Evolutionary conservation across 805 yeast genomes (phyloP).

Genomic region (Hanseniaspora valbyensis): DNA sequence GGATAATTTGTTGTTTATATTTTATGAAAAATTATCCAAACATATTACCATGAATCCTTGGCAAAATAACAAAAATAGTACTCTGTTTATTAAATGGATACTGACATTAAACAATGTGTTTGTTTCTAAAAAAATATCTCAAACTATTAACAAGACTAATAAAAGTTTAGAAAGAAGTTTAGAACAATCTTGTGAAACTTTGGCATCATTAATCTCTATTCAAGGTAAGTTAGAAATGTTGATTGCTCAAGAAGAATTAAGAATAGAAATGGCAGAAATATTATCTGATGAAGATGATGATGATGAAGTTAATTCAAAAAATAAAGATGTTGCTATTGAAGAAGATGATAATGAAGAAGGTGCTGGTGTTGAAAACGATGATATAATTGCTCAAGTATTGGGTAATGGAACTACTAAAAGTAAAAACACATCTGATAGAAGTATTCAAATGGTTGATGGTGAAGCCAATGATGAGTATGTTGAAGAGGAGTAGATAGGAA

Average conservation of each 20-base stretch:
- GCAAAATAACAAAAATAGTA: constrained; percentile 23
- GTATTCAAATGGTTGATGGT: constrained; percentile 11
- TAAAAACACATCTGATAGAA: not conserved
- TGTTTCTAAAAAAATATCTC: constrained; percentile 15
- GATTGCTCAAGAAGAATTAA: constrained; percentile 60
- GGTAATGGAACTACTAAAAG: not conserved
- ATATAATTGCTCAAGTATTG: constrained; percentile 26
- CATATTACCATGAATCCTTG: constrained; percentile 33
- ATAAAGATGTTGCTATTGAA: constrained; percentile 24
- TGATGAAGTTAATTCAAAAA: constrained; percentile 24
- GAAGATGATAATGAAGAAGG: constrained; percentile 33
- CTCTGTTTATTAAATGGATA: constrained; percentile 72
- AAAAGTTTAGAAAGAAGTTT: constrained; percentile 45
- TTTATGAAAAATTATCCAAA: constrained; percentile 40
- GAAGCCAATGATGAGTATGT: constrained; percentile 22
- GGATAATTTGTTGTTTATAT: constrained; percentile 16
- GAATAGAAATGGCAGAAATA: constrained; percentile 40
- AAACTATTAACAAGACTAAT: constrained; percentile 20
- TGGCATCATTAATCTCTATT: constrained; percentile 62
- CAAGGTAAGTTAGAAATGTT: constrained; percentile 79
- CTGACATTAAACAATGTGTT: constrained; percentile 51
- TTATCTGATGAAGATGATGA: constrained; percentile 27
- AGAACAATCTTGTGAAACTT: constrained; percentile 42
- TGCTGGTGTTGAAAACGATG: constrained; percentile 35
- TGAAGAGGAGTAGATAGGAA: no score